Conservation (phyloP, 2,329 filamentous ascomycete genomes). For the Colletotrichum aenigma region DNA sequence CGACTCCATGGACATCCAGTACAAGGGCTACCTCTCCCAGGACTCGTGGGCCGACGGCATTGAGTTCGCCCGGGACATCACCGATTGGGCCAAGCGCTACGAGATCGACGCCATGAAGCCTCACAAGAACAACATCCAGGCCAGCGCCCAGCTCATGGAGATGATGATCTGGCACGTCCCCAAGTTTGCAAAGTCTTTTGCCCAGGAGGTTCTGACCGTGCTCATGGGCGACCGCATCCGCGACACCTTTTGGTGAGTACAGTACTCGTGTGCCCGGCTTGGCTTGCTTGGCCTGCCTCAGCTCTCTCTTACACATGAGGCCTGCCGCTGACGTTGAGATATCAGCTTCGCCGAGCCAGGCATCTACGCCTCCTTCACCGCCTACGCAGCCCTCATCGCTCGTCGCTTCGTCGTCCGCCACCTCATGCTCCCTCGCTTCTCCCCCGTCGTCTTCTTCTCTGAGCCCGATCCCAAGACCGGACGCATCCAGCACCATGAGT, state of each 20-base stretch:
- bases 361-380: slow-evolving; percentile 31
- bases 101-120: slow-evolving; percentile 65
- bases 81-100: slow-evolving; percentile 56
- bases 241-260: slow-evolving; percentile 65
- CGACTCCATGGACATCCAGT: slow-evolving; percentile 70
- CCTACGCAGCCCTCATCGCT: slow-evolving; percentile 48
- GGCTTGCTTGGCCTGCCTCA: not conserved
- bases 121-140: slow-evolving; percentile 48
- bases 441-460: slow-evolving; percentile 41
- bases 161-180: slow-evolving; percentile 64
- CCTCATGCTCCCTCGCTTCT: slow-evolving; percentile 62
- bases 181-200: slow-evolving; percentile 46
- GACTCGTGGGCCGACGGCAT: slow-evolving; percentile 52
- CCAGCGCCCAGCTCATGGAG: slow-evolving; percentile 63
- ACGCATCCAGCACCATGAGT: slow-evolving; percentile 53
- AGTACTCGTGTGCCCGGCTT: not conserved
- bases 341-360: slow-evolving; percentile 49
- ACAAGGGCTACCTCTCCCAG: slow-evolving; percentile 40
- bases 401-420: slow-evolving; percentile 63
- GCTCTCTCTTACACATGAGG: not conserved
- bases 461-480: slow-evolving; percentile 58
- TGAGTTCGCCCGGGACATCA: slow-evolving; percentile 55
- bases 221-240: slow-evolving; percentile 69
- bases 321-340: not conserved
- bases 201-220: slow-evolving; percentile 55